Evolutionary conservation across 1,139 yeast species (phyloP), one percentile per base, ranked within the genome.

Genomic region (Arxiozyma bovina): DNA sequence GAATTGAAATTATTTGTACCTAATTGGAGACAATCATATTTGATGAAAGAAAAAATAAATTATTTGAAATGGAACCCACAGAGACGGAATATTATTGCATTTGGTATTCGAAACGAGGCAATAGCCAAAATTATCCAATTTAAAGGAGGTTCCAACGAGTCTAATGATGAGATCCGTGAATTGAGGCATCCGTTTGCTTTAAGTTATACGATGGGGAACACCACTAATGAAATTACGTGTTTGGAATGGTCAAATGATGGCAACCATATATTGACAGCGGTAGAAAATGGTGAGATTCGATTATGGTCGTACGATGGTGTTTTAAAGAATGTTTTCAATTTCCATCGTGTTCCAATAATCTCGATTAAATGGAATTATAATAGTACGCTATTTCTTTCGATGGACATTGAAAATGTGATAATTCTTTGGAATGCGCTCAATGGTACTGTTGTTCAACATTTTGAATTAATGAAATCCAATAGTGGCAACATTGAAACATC

Each of bases 231-330:
- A 51, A 60, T 74, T 1, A 76, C 81, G 18, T 67, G 75, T 2
- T 72, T 84, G 1, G 70, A 80, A 4, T 86, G 91, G 91, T 76
- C 87, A 2, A 85, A 85, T 1, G 71, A 72, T 55, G 91, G 91
- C 0, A 73, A 77, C 53, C 62, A 74, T 17, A 67, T 85, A 3
- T 71, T 82, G 12, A 83, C 89, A 0, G 82, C 81, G 0, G 78
- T 80, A 1, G 78, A 77, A 50, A 74, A 75, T 60, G 91, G 93
- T 20, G 91, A 85, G 61, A 63, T 86, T 17, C 71, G 89, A 54
- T 74, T 85, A 17, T 86, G 93, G 93, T 76, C 81, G 21, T 77
- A 79, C 0, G 83, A 80, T 53, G 93, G 91, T 0, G 76, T 76
- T 47, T 73, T 88, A 51, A 74, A 81, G 57, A 85, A 83, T 60